Evolutionary conservation across 163 green algal genomes (phyloP).

Genomic region (Prototheca wickerhamii): DNA sequence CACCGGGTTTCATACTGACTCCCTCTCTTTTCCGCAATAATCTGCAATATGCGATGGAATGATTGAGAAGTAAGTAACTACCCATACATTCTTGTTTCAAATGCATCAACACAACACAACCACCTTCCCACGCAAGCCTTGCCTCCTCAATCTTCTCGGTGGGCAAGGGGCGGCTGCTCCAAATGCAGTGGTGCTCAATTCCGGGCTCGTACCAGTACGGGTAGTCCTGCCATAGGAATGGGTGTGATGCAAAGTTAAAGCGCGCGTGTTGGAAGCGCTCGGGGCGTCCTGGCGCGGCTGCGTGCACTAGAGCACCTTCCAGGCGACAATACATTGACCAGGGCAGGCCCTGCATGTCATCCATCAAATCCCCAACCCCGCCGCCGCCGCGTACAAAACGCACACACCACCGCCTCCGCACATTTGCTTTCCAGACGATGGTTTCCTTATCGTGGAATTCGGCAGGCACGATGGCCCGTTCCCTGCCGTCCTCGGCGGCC

Average conservation of each 20-base stretch:
- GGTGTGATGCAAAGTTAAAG: neutral
- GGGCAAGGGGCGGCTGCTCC: neutral
- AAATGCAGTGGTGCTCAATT: neutral
- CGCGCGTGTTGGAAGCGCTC: no score
- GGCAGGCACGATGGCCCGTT: neutral
- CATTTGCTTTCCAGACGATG: neutral
- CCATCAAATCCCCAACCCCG: no score
- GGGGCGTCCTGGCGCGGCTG: no score
- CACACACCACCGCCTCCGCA: no score
- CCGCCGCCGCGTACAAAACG: no score
- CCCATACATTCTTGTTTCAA: neutral
- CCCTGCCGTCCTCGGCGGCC: neutral
- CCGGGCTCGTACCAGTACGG: slow-evolving; percentile 1
- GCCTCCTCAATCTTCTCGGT: neutral
- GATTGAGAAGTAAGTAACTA: neutral
- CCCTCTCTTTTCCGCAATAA: neutral
- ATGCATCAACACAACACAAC: neutral
- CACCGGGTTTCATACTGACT: neutral
- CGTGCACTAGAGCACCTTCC: no score
- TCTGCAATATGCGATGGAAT: neutral
- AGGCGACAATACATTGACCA: no score
- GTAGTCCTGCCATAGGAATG: neutral
- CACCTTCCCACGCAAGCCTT: neutral
- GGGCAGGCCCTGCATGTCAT: no score
- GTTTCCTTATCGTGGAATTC: neutral